Conservation (phyloP, 2,329 filamentous ascomycete species). For the Nemania sp. region DNA sequence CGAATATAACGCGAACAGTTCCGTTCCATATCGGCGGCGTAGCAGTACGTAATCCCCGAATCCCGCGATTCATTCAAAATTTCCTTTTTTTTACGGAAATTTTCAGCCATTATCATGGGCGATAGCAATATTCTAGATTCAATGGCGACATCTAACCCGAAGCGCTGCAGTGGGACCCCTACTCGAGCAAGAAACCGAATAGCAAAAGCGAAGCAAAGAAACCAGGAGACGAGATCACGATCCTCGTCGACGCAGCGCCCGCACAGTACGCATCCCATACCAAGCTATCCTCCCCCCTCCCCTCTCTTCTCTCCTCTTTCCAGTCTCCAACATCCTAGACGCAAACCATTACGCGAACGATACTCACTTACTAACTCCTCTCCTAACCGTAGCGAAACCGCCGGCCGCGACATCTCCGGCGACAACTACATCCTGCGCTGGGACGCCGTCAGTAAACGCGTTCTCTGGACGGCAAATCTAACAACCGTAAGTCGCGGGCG, state of each 20-base stretch:
- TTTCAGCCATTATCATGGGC: background rate
- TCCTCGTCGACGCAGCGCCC: constrained; percentile 41
- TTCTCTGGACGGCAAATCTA: constrained; percentile 42
- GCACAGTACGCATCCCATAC: constrained; percentile 33
- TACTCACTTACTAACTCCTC: background rate
- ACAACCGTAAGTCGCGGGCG: constrained; percentile 34
- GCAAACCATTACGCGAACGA: background rate
- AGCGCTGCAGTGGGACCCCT: constrained; percentile 33
- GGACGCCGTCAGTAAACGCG: constrained; percentile 30
- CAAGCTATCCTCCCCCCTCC: background rate
- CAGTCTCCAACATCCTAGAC: background rate
- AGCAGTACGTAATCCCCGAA: constrained; percentile 18
- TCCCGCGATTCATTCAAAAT: too few relatives aligned
- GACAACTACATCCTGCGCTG: constrained; percentile 45
- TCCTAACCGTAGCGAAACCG: constrained; percentile 32
- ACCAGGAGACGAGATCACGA: constrained; percentile 36
- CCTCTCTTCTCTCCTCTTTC: background rate
- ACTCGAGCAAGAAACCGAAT: constrained; percentile 9
- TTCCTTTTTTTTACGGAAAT: background rate
- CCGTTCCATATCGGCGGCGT: constrained; percentile 42
- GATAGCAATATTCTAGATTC: background rate
- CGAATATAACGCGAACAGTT: constrained; percentile 37
- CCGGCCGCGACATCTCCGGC: constrained; percentile 42
- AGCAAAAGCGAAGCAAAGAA: background rate
- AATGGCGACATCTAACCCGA: background rate